These are phyloP conservation scores for Heterobasidion parviporum DNA, from an alignment of 1,284 basidiomycete species.

Conservation along the genomic window DNA sequence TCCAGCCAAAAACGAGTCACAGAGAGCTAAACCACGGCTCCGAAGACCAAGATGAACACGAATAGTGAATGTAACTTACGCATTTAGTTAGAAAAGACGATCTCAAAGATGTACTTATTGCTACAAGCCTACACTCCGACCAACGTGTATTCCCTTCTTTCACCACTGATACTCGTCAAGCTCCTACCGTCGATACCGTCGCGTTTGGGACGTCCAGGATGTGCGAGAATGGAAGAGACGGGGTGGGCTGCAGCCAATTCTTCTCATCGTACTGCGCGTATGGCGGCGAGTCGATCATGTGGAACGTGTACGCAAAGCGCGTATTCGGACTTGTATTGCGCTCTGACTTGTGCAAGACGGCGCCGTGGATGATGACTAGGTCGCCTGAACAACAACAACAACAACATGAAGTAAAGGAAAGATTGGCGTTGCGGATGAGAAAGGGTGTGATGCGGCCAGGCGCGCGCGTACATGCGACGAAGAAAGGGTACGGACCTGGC, in stretches of 20 bases:
- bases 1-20: too few relatives aligned
- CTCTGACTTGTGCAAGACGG: conserved; percentile 84
- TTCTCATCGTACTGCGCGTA: conserved; percentile 64
- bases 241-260: conserved; percentile 87
- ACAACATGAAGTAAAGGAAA: not conserved
- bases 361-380: conserved; percentile 86
- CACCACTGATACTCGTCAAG: too few relatives aligned
- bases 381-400: conserved; percentile 41
- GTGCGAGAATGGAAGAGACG: conserved; percentile 71
- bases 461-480: too few relatives aligned
- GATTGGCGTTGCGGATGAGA: not conserved
- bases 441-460: too few relatives aligned
- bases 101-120: too few relatives aligned
- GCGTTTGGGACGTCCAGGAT: conserved; percentile 40
- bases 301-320: conserved; percentile 90
- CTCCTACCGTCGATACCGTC: conserved; percentile 9
- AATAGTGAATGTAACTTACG: too few relatives aligned
- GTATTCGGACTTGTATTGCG: conserved; percentile 67
- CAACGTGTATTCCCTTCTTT: too few relatives aligned
- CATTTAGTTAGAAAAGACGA: too few relatives aligned
- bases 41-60: too few relatives aligned
- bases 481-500: conserved; percentile 44
- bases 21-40: too few relatives aligned
- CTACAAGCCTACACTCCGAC: too few relatives aligned
- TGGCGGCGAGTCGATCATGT: conserved; percentile 75